A percentile compares a stretch with the other conserved stretches of the same genome.
Conservation (phyloP, 108 stramenopile genomes). For the Discostella stelligeroides region DNA sequence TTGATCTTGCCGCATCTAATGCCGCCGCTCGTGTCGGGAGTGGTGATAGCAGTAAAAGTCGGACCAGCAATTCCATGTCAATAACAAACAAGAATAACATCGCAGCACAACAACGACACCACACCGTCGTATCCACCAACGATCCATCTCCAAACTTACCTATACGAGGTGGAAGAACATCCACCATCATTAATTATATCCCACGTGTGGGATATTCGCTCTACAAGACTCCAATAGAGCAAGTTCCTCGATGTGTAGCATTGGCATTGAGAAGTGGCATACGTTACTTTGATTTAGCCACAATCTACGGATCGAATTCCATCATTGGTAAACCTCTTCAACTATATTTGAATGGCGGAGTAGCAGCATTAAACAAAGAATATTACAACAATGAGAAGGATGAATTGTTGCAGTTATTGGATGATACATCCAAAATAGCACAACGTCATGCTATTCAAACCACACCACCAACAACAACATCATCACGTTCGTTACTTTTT, state of each 20-base stretch:
- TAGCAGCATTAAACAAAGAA: slow-evolving; percentile 7
- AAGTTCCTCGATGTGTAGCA: slow-evolving; percentile 50
- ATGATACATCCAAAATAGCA: background rate
- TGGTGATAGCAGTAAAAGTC: no score
- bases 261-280: slow-evolving; percentile 72
- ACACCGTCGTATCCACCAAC: slow-evolving; percentile 21
- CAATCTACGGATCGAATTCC: slow-evolving; percentile 58
- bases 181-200: slow-evolving; percentile 48
- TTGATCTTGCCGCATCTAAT: no score
- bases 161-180: slow-evolving; percentile 39
- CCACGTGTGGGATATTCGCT: slow-evolving; percentile 77
- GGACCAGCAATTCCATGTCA: no score
- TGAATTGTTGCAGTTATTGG: slow-evolving; percentile 13
- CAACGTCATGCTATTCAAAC: slow-evolving; percentile 18
- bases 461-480: no score
- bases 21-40: no score
- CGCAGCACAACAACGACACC: background rate
- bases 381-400: slow-evolving; percentile 38
- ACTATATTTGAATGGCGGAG: slow-evolving; percentile 44
- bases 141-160: slow-evolving; percentile 52
- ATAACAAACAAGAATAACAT: no score
- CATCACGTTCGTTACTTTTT: slow-evolving; percentile 10
- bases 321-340: slow-evolving; percentile 46
- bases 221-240: slow-evolving; percentile 73
- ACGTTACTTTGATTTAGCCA: slow-evolving; percentile 70